Base-by-base conservation (phyloP, 768 basidiomycete genomes). In the Suillus sp. region DNA sequence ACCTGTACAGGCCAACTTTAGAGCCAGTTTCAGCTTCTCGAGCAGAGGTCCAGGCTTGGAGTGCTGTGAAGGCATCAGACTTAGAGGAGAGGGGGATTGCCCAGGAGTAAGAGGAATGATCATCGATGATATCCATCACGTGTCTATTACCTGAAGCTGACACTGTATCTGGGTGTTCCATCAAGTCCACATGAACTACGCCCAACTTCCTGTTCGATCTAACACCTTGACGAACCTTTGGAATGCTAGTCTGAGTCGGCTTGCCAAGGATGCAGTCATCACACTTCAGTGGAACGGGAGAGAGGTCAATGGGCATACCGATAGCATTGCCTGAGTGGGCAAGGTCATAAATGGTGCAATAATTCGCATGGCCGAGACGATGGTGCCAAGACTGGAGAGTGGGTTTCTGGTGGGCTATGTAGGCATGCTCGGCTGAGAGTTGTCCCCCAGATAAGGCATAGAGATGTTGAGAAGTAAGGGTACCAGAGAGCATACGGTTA, bases 321-420 rank as follows among this genome's bases (percentile, higher is more conserved):
- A 3, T 51, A 2, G 47, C 62, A 47, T 45, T 45, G 20, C 43
- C 43, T 0, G 43, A 45, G 9, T 3, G 20, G 0, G 25, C 72
- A n/a, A 68, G 65, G 57, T 74, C 71, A 47, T 77, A 70, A 2
- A 60, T 48, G 0, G 76, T 70, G 9, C 69, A 68, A 58, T 71
- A 72, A 56, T 70, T 74, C 34, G 71, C 47, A 51, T 76, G 72
- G 1, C 74, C 71, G 8, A 77, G 68, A 43, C 63, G 64, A 47
- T 58, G 58, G 60, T 75, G 74, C 75, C 72, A 75, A 7, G 71
- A 72, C n/a, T 70, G 64, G 6, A 75, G 56, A 25, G 63, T 60
- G 7, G 67, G 54, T 0, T 54, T 11, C n/a, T 53, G 54, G 2
- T 60, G 61, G 2, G 65, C 60, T 13, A 66, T 6, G 50, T 70